Evolutionary conservation across 495 filamentous ascomycete genomes (phyloP).

Genomic region (Cercophora newfieldiana): DNA sequence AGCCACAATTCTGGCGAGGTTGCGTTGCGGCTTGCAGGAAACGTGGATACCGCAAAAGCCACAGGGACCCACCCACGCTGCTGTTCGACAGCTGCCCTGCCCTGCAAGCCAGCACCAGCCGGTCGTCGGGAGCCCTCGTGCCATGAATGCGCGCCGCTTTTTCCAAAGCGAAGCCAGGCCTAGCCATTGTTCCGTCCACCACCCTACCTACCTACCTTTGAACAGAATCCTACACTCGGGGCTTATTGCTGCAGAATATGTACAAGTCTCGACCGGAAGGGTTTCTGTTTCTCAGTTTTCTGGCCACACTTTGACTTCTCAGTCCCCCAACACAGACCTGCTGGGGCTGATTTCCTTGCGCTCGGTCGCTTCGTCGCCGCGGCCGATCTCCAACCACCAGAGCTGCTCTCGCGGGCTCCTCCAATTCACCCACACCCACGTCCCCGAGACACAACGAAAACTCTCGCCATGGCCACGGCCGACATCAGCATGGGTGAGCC

Average conservation of each 20-base stretch:
- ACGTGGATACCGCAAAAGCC: background rate
- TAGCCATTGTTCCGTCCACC: conserved; percentile 3
- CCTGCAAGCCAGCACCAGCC: conserved; percentile 4
- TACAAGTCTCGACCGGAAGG: background rate
- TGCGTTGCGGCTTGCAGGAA: conserved; percentile 1
- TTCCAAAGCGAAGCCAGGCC: background rate
- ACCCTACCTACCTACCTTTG: background rate
- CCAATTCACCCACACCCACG: background rate
- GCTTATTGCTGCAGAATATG: background rate
- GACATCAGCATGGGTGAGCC: conserved; percentile 32
- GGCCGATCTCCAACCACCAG: conserved; percentile 1
- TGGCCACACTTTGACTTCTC: background rate
- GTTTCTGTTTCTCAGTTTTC: background rate
- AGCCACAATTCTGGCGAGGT: background rate
- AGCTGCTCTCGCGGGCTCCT: background rate
- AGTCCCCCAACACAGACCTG: background rate
- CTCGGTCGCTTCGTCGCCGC: conserved; percentile 2
- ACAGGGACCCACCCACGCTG: background rate
- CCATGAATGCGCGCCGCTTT: conserved; percentile 8
- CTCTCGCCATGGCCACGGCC: conserved; percentile 34
- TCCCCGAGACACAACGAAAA: background rate
- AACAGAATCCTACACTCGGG: background rate
- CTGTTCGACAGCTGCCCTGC: background rate
- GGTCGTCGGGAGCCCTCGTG: conserved; percentile 7
- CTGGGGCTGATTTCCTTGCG: background rate